Conservation (phyloP, 352 stramenopile species). For the Pythium sukuiense region DNA sequence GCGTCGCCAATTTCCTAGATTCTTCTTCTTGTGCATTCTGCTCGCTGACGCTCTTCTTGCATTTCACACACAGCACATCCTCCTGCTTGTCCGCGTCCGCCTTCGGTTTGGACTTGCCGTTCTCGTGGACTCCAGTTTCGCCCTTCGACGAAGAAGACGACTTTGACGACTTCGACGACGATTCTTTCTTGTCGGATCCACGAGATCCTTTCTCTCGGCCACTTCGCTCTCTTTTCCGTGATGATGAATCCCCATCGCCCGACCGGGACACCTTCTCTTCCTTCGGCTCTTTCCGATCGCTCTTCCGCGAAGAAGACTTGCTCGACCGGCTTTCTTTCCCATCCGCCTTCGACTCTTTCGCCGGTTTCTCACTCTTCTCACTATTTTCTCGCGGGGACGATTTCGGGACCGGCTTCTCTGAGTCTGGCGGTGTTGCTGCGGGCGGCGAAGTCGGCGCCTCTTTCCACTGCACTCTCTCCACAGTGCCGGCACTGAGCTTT, state of each 20-base stretch:
- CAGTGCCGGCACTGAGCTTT: constrained; percentile 54
- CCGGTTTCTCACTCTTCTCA: constrained; percentile 17
- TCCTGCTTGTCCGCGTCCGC: constrained; percentile 5
- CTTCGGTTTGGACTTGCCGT: constrained; percentile 6
- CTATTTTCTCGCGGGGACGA: constrained; percentile 9
- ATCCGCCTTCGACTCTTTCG: constrained; percentile 28
- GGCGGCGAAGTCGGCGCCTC: constrained; percentile 42
- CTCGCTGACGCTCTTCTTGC: constrained; percentile 58
- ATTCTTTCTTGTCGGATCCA: constrained; percentile 8
- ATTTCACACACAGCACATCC: constrained; percentile 51
- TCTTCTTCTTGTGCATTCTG: constrained; percentile 43
- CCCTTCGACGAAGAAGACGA: constrained; percentile 5
- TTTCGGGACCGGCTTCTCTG: constrained; percentile 32
- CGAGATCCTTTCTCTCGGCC: constrained; percentile 17
- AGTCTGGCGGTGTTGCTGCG: constrained; percentile 6
- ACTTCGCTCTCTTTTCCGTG: constrained; percentile 15
- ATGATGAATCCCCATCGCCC: background rate
- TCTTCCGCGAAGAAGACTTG: constrained; percentile 23
- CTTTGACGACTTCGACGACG: background rate
- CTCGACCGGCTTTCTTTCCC: constrained; percentile 10
- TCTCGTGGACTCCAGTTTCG: constrained; percentile 8
- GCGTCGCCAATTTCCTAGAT: background rate
- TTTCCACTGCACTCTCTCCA: constrained; percentile 82
- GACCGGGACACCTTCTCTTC: constrained; percentile 16
- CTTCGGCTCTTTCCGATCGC: constrained; percentile 15